phyloP scores from a whole-genome alignment of 2,329 filamentous ascomycete species.

The Graphilbum fragrans region DNA sequence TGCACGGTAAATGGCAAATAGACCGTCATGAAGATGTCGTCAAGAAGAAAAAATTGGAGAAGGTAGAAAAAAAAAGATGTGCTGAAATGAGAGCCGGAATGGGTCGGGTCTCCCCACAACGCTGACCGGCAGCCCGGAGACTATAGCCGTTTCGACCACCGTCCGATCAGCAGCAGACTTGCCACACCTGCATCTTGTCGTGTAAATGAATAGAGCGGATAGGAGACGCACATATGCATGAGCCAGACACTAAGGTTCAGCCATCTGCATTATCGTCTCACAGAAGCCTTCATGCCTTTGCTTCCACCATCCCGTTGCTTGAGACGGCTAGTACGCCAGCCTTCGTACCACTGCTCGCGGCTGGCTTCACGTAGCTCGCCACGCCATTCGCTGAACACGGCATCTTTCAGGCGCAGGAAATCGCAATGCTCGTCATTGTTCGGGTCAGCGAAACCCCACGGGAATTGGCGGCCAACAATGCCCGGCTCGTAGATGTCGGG shows the following conservation, averaged over 20 bases:
- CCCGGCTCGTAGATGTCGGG: conserved; percentile 81
- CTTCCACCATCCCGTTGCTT: conserved; percentile 35
- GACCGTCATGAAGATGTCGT: neutral
- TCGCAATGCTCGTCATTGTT: conserved; percentile 89
- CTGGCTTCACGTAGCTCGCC: conserved; percentile 81
- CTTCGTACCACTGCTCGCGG: conserved; percentile 88
- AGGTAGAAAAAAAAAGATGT: neutral
- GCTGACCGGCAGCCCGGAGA: neutral
- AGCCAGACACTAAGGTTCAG: neutral
- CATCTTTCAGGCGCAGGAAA: conserved; percentile 79
- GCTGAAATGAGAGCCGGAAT: neutral
- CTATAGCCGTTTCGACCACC: neutral
- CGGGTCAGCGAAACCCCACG: conserved; percentile 94
- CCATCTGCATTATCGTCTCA: conserved; percentile 21
- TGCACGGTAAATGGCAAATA: neutral
- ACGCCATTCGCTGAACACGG: conserved; percentile 89
- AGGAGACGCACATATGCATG: neutral
- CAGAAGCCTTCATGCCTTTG: conserved; percentile 13
- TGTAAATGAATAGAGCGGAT: neutral
- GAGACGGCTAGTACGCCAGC: conserved; percentile 70
- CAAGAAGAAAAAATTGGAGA: neutral
- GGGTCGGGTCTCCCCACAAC: neutral
- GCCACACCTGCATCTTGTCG: no score
- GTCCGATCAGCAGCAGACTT: no score
- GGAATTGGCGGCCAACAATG: conserved; percentile 74